phyloP scores from a whole-genome alignment of 2,329 filamentous ascomycete genomes.

The Pseudovirgaria hyperparasitica region DNA sequence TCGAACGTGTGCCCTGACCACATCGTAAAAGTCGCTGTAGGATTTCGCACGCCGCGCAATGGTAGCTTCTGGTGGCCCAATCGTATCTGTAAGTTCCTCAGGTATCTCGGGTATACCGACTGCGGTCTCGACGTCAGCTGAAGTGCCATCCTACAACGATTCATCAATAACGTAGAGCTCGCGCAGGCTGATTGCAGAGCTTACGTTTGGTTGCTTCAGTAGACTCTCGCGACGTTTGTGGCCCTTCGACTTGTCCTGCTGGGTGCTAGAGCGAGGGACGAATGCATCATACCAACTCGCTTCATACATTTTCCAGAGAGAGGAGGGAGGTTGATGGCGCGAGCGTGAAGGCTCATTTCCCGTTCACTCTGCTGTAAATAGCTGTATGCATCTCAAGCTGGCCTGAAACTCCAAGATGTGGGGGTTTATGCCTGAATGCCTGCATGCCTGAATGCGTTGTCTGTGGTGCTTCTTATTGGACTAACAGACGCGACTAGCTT shows the following conservation, averaged over 20 bases:
- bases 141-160: constrained; percentile 39
- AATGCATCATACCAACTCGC: constrained; percentile 71
- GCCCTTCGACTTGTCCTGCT: constrained; percentile 33
- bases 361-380: too few relatives aligned
- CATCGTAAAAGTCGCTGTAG: constrained; percentile 65
- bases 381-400: too few relatives aligned
- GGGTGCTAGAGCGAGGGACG: constrained; percentile 48
- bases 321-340: constrained; percentile 9
- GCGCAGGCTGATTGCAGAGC: constrained; percentile 21
- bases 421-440: too few relatives aligned
- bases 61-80: constrained; percentile 53
- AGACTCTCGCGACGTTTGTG: constrained; percentile 59
- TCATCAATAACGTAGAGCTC: constrained; percentile 27
- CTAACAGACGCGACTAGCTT: too few relatives aligned
- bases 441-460: too few relatives aligned
- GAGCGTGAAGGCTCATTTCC: too few relatives aligned
- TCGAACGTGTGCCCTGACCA: constrained; percentile 43
- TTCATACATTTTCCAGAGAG: constrained; percentile 52
- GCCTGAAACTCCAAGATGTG: too few relatives aligned
- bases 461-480: too few relatives aligned
- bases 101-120: constrained; percentile 45
- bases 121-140: constrained; percentile 39
- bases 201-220: constrained; percentile 41
- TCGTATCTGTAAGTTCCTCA: constrained; percentile 42
- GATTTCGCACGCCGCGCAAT: constrained; percentile 57